Evolutionary conservation across 805 yeast species (phyloP).

Genomic region (Suhomyces vadensis): DNA sequence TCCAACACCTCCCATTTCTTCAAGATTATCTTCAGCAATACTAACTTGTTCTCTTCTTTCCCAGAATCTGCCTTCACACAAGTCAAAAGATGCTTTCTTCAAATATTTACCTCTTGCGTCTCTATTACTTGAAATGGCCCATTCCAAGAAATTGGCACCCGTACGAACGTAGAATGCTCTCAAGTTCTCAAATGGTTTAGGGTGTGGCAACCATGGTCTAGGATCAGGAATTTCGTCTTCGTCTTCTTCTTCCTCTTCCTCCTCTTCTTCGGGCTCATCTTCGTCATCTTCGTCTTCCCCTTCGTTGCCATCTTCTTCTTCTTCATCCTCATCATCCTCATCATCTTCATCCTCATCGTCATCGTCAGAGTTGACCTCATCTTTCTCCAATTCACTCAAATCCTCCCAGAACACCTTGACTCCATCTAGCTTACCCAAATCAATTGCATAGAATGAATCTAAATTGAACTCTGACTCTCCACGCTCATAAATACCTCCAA

Average conservation of each 20-base stretch:
- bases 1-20: slow-evolving; percentile 88
- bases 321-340: slow-evolving; percentile 66
- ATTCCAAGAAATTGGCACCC: slow-evolving; percentile 82
- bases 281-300: slow-evolving; percentile 50
- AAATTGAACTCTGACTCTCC: slow-evolving; percentile 84
- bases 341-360: slow-evolving; percentile 54
- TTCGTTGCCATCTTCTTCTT: slow-evolving; percentile 57
- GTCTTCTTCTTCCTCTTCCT: slow-evolving; percentile 57
- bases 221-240: slow-evolving; percentile 81
- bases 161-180: slow-evolving; percentile 84
- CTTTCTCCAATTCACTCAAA: slow-evolving; percentile 55
- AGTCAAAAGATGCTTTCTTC: slow-evolving; percentile 84
- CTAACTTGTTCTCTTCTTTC: slow-evolving; percentile 94
- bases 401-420: slow-evolving; percentile 90
- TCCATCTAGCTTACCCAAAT: slow-evolving; percentile 85
- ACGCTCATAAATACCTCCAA: slow-evolving; percentile 87
- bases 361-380: slow-evolving; percentile 60
- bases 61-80: slow-evolving; percentile 97
- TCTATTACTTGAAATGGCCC: slow-evolving; percentile 87
- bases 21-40: slow-evolving; percentile 82
- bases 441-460: slow-evolving; percentile 84
- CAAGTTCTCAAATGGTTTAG: slow-evolving; percentile 85
- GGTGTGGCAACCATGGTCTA: slow-evolving; percentile 97
- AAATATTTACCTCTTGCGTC: slow-evolving; percentile 87
- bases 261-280: slow-evolving; percentile 61